A percentile compares a stretch with the other conserved stretches of the same genome.
Evolutionary conservation across 441 rosid species (phyloP).

Genomic region (Erodium chrysanthum): DNA sequence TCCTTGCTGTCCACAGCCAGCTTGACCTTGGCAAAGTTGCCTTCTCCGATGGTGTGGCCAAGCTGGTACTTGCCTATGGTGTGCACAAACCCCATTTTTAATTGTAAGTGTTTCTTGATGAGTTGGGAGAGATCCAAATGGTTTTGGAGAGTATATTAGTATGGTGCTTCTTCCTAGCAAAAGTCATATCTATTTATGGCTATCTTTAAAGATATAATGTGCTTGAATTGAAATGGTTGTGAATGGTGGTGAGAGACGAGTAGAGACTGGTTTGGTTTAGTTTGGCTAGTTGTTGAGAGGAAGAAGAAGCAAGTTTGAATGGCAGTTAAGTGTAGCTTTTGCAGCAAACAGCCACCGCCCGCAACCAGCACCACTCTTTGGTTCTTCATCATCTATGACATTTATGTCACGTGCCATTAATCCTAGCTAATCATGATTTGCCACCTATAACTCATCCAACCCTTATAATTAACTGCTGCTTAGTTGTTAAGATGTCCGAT

Average conservation of each 20-base stretch:
- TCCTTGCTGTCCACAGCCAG: conserved; percentile 54
- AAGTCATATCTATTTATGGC: neutral
- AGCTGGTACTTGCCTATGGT: conserved; percentile 64
- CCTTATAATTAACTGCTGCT: too few relatives aligned
- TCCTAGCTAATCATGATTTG: too few relatives aligned
- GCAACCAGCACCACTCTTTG: neutral
- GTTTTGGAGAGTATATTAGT: neutral
- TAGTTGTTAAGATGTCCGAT: too few relatives aligned
- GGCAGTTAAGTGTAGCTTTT: conserved; percentile 3
- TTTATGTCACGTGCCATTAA: neutral
- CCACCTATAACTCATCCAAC: neutral
- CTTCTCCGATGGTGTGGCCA: conserved; percentile 70
- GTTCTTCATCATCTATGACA: neutral
- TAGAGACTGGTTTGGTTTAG: neutral
- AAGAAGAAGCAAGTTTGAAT: neutral
- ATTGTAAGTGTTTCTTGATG: too few relatives aligned
- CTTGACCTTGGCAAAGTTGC: conserved; percentile 87
- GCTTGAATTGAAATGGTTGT: neutral
- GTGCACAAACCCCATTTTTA: conserved; percentile 36
- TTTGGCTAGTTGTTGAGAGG: neutral
- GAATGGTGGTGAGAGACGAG: neutral
- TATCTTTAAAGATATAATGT: neutral
- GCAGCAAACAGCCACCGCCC: neutral
- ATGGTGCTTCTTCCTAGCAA: neutral
- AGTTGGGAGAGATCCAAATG: neutral